Percentiles rank a stretch among this genome's conserved stretches.
phyloP scores from a whole-genome alignment of 179 eudicot species.

The Pouteria campechiana region DNA sequence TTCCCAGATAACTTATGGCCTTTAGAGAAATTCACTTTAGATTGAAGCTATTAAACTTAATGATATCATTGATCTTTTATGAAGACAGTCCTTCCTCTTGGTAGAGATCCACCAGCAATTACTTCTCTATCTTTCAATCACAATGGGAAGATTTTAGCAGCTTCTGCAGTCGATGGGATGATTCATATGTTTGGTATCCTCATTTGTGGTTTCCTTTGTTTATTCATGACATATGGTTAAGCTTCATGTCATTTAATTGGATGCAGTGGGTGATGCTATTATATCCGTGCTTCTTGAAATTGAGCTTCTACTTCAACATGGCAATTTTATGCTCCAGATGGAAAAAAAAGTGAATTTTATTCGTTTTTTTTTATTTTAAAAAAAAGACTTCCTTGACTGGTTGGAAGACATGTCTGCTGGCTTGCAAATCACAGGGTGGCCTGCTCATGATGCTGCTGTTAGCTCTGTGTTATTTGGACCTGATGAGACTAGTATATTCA shows the following conservation, averaged over 20 bases:
- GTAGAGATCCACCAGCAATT: slow-evolving; percentile 95
- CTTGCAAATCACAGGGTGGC: slow-evolving; percentile 95
- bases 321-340: no score
- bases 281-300: no score
- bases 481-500: slow-evolving; percentile 91
- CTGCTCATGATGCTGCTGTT: slow-evolving; percentile 93
- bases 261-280: no score
- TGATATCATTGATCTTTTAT: slow-evolving; percentile 27
- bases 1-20: no score
- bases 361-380: no score
- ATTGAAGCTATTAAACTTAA: slow-evolving; percentile 7
- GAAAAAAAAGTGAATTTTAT: no score
- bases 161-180: slow-evolving; percentile 95
- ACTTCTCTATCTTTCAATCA: slow-evolving; percentile 91
- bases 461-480: slow-evolving; percentile 85
- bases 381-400: slow-evolving; percentile 48
- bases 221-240: no score
- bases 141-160: slow-evolving; percentile 93
- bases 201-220: no score
- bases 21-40: no score
- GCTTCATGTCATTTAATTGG: no score
- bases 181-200: slow-evolving; percentile 99
- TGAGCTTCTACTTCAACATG: no score
- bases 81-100: slow-evolving; percentile 99
- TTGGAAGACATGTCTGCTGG: slow-evolving; percentile 87